phyloP scores from a whole-genome alignment of 108 stramenopile species.

The Pseudonitzschia multiseries region DNA sequence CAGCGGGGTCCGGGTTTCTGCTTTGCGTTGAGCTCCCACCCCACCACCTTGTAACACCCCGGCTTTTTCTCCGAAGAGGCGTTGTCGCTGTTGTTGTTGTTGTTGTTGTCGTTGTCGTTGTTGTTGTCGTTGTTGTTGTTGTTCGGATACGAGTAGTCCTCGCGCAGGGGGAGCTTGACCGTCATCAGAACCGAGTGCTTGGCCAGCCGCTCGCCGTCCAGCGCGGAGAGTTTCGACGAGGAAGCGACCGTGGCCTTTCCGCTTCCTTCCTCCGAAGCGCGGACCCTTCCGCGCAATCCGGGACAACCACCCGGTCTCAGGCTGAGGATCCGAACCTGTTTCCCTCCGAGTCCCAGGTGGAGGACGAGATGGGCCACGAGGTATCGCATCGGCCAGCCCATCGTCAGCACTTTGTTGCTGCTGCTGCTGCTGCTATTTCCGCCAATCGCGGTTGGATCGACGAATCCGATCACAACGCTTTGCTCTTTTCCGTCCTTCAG shows the following conservation, averaged over 20 bases:
- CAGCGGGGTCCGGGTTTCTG: constrained; percentile 78
- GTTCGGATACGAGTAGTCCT: constrained; percentile 47
- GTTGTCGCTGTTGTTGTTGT: background rate
- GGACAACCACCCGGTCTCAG: constrained; percentile 41
- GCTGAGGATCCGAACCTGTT: constrained; percentile 51
- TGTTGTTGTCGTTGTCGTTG: background rate
- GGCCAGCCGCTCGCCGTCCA: constrained; percentile 5
- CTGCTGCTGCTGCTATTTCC: background rate
- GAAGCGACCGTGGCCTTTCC: background rate
- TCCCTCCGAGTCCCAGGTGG: constrained; percentile 58
- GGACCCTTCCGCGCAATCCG: background rate
- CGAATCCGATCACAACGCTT: constrained; percentile 59
- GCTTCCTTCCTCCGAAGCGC: background rate
- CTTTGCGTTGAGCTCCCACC: constrained; percentile 82
- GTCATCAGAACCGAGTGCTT: constrained; percentile 39
- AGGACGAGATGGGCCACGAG: constrained; percentile 74
- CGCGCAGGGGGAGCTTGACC: constrained; percentile 49
- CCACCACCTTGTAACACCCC: constrained; percentile 58
- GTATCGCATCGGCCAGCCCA: constrained; percentile 85
- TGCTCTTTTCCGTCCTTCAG: background rate
- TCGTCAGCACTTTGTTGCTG: constrained; percentile 14
- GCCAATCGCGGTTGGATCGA: constrained; percentile 48
- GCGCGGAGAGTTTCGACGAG: background rate
- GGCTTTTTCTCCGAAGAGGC: no score
- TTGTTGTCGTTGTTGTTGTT: constrained; percentile 2